A percentile compares a stretch with the other conserved stretches of the same genome.
Conservation (phyloP, 306 rosid species). For the Fragaria nilgerrensis region DNA sequence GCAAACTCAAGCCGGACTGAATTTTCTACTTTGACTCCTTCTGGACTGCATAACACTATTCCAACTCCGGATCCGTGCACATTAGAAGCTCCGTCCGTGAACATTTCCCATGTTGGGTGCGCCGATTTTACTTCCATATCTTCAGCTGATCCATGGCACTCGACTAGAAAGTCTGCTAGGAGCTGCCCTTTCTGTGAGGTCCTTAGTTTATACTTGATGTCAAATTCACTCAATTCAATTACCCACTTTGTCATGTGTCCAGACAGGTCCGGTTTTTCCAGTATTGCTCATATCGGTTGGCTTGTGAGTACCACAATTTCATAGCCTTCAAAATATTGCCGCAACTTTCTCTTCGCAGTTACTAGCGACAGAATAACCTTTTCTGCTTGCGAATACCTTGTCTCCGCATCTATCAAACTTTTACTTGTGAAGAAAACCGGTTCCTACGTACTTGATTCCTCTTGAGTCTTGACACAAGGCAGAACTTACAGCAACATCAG, state of each 20-base stretch:
- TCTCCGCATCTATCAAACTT: not conserved
- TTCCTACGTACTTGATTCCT: not conserved
- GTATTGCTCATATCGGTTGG: not conserved
- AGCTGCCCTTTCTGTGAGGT: not conserved
- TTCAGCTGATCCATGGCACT: not conserved
- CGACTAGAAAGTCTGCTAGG: not conserved
- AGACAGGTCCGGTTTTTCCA: not conserved
- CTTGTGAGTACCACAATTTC: not conserved
- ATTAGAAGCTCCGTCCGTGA: not conserved
- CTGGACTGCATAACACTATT: not conserved
- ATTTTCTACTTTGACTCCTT: not conserved
- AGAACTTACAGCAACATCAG: not conserved
- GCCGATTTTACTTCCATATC: not conserved
- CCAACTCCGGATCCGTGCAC: not conserved
- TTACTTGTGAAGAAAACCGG: not conserved
- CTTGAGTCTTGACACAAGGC: not conserved
- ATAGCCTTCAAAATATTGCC: not conserved
- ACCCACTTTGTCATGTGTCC: not conserved
- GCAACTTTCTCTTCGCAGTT: not conserved
- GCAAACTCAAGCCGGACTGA: not conserved
- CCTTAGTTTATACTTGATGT: not conserved
- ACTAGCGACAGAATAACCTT: not conserved
- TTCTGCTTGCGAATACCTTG: not conserved
- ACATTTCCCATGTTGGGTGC: not conserved
- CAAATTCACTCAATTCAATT: not conserved